phyloP scores from a whole-genome alignment of 2,329 filamentous ascomycete genomes.

The Fusarium tupiense region DNA sequence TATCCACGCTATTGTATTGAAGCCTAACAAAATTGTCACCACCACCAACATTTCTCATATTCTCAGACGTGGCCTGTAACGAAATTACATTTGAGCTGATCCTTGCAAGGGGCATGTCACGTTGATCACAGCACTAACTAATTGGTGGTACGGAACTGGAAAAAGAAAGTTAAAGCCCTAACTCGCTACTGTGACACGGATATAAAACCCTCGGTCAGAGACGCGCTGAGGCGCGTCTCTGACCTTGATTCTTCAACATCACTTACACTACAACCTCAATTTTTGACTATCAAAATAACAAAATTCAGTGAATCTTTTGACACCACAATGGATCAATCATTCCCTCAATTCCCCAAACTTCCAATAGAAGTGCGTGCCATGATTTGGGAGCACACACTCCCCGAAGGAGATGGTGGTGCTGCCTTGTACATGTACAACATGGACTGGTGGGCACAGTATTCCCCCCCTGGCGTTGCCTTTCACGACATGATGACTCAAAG shows the following conservation, averaged over 20 bases:
- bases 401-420: conserved; percentile 7
- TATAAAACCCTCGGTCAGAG: neutral
- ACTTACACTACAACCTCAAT: neutral
- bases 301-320: neutral
- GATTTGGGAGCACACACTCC: conserved; percentile 38
- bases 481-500: neutral
- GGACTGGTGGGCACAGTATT: conserved; percentile 21
- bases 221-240: neutral
- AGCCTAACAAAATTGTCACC: neutral
- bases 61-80: neutral
- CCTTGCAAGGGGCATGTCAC: neutral
- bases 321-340: conserved; percentile 3
- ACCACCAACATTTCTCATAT: neutral
- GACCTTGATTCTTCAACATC: neutral
- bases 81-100: neutral
- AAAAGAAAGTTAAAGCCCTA: neutral
- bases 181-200: neutral
- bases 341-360: conserved; percentile 36
- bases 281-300: neutral
- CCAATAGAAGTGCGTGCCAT: conserved; percentile 40
- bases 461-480: neutral
- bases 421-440: conserved; percentile 33
- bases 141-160: neutral
- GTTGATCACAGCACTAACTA: neutral
- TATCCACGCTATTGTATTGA: neutral